phyloP scores from a whole-genome alignment of 2,329 filamentous ascomycete species.

The Madurella mycetomatis region DNA sequence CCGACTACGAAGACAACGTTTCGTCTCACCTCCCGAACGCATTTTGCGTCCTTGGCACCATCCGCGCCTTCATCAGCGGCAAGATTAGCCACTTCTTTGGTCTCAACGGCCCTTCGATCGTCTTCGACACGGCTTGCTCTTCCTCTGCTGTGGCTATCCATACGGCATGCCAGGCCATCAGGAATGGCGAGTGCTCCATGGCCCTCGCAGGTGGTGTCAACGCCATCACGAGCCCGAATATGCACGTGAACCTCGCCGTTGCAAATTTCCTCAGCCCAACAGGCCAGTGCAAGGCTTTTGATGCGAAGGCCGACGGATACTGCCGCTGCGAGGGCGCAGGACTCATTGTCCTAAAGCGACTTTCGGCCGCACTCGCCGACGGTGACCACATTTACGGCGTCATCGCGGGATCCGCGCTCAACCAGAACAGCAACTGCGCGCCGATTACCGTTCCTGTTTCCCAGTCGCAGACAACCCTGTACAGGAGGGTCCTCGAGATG shows the following conservation, averaged over 20 bases:
- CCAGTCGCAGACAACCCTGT: constrained; percentile 27
- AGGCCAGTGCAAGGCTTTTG: constrained; percentile 33
- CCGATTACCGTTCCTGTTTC: constrained; percentile 28
- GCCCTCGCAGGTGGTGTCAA: constrained; percentile 32
- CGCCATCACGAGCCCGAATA: constrained; percentile 28
- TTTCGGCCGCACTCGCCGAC: constrained; percentile 43
- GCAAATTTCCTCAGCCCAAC: constrained; percentile 33
- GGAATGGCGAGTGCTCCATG: constrained; percentile 27
- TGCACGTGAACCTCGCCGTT: constrained; percentile 23
- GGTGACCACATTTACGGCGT: constrained; percentile 41
- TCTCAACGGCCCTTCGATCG: constrained; percentile 33
- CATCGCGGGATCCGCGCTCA: constrained; percentile 35
- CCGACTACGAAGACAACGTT: constrained; percentile 28
- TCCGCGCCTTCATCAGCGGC: constrained; percentile 32
- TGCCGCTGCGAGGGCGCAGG: constrained; percentile 47
- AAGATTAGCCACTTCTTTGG: constrained; percentile 34
- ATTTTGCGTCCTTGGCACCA: constrained; percentile 31
- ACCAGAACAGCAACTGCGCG: constrained; percentile 39
- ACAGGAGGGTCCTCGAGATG: constrained; percentile 29
- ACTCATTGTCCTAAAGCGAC: constrained; percentile 43
- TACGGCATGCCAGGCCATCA: constrained; percentile 31
- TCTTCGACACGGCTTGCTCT: constrained; percentile 37
- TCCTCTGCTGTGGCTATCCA: constrained; percentile 35
- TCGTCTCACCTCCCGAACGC: constrained; percentile 28
- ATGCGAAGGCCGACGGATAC: constrained; percentile 42